Percentiles rank a stretch among this genome's conserved stretches.
These are phyloP conservation scores for Penicillium robsamsonii DNA, from an alignment of 495 filamentous ascomycete species.

Conservation along the genomic window DNA sequence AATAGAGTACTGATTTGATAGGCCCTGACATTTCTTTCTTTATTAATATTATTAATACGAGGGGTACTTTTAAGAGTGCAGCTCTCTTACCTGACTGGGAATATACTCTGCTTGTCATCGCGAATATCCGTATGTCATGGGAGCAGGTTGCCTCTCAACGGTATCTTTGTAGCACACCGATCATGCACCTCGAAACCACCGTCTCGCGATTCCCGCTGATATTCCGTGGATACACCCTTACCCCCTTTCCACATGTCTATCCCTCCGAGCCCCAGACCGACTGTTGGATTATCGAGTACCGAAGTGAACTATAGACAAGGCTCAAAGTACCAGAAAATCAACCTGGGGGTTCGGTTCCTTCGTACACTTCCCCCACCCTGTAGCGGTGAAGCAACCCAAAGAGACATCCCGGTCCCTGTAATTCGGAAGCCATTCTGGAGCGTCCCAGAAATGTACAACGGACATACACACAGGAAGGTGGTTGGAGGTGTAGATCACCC, in stretches of 20 bases:
- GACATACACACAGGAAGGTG: background rate
- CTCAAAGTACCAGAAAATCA: background rate
- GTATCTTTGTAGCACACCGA: constrained; percentile 7
- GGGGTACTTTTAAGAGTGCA: background rate
- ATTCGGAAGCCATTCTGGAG: background rate
- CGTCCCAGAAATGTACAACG: constrained; percentile 4
- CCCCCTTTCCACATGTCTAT: constrained; percentile 4
- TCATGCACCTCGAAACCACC: constrained; percentile 3
- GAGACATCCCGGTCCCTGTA: background rate
- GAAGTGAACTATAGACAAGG: background rate
- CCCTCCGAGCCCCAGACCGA: background rate
- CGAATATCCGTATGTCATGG: background rate
- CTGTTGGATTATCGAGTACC: background rate
- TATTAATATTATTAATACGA: constrained; percentile 10
- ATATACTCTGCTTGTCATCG: background rate
- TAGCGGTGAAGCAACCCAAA: constrained; percentile 9
- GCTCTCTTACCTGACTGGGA: background rate
- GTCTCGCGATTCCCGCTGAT: background rate
- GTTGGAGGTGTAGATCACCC: constrained; percentile 2
- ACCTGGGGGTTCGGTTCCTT: background rate
- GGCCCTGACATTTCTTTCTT: constrained; percentile 9
- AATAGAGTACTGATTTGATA: constrained; percentile 23
- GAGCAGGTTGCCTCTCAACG: constrained; percentile 5
- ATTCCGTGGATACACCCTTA: constrained; percentile 1
- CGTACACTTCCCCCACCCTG: background rate